These are phyloP conservation scores for Peribolospora baueri DNA, from an alignment of 768 basidiomycete genomes.

Conservation along the genomic window DNA sequence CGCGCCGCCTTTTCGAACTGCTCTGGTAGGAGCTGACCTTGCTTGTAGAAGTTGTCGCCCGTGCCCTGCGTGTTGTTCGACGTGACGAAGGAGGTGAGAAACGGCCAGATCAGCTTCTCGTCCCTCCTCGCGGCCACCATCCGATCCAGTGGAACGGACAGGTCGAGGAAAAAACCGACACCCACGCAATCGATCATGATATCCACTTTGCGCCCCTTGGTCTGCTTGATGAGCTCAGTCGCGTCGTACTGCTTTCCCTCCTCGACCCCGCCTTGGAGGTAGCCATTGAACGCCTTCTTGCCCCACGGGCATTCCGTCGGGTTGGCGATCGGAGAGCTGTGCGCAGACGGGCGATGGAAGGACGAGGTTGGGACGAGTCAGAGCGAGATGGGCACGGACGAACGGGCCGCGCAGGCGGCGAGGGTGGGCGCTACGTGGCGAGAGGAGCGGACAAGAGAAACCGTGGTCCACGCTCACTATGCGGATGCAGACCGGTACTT, in stretches of 20 bases:
- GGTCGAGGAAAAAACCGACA: not conserved
- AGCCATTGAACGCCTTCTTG: conserved; percentile 65
- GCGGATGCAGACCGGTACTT: conserved; percentile 67
- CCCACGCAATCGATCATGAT: conserved; percentile 69
- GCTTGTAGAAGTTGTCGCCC: conserved; percentile 51
- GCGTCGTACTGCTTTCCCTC: conserved; percentile 71
- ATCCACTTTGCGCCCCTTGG: conserved; percentile 34
- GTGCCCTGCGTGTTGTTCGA: not conserved
- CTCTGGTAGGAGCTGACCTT: conserved; percentile 68
- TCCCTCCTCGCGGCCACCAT: not conserved
- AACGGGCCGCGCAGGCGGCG: no score
- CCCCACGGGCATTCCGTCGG: conserved; percentile 69
- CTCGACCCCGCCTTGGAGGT: conserved; percentile 46
- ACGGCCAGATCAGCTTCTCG: not conserved
- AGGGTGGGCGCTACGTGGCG: not conserved
- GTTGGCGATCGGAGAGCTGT: conserved; percentile 45
- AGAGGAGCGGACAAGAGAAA: not conserved
- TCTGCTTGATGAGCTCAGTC: conserved; percentile 45
- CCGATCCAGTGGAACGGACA: no score
- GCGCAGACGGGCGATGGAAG: not conserved
- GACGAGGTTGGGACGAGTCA: not conserved
- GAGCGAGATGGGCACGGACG: not conserved
- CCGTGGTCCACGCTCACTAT: conserved; percentile 23
- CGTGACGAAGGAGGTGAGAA: no score
- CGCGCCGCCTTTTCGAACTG: conserved; percentile 55